Evolutionary conservation across 495 filamentous ascomycete species (phyloP).

Genomic region (Penicillium tannophilum): DNA sequence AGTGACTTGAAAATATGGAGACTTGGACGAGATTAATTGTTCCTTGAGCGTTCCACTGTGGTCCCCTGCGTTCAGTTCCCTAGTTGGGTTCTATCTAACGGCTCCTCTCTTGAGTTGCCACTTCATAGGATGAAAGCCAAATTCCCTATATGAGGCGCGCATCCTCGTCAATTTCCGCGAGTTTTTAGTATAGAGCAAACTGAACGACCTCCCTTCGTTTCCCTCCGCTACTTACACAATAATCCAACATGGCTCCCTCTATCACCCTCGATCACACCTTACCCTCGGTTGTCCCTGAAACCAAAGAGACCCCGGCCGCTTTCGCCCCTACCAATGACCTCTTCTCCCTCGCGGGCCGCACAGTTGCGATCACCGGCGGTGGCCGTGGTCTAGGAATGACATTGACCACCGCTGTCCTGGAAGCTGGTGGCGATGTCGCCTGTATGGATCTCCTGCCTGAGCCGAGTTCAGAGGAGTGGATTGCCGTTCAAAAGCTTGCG

Average conservation of each 20-base stretch:
- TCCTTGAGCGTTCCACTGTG: conserved; percentile 13
- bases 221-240: background rate
- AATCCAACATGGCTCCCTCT: conserved; percentile 31
- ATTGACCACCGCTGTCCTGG: conserved; percentile 63
- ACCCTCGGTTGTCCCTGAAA: conserved; percentile 24
- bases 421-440: conserved; percentile 66
- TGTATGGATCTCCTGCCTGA: conserved; percentile 64
- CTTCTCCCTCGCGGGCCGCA: conserved; percentile 60
- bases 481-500: conserved; percentile 51
- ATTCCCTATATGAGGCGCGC: conserved; percentile 15
- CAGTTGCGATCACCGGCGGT: conserved; percentile 72
- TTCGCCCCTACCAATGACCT: conserved; percentile 27
- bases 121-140: background rate
- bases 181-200: background rate
- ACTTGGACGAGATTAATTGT: conserved; percentile 4
- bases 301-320: conserved; percentile 27
- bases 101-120: conserved; percentile 6
- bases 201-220: background rate
- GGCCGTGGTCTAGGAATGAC: conserved; percentile 66
- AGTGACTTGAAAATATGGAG: conserved; percentile 7
- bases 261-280: conserved; percentile 29
- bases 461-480: conserved; percentile 43
- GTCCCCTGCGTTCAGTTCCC: conserved; percentile 13
- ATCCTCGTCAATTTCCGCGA: background rate
- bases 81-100: conserved; percentile 24